Percentiles rank a stretch among this genome's conserved stretches.
Evolutionary conservation across 495 filamentous ascomycete species (phyloP).

Genomic region (Talaromyces liani): DNA sequence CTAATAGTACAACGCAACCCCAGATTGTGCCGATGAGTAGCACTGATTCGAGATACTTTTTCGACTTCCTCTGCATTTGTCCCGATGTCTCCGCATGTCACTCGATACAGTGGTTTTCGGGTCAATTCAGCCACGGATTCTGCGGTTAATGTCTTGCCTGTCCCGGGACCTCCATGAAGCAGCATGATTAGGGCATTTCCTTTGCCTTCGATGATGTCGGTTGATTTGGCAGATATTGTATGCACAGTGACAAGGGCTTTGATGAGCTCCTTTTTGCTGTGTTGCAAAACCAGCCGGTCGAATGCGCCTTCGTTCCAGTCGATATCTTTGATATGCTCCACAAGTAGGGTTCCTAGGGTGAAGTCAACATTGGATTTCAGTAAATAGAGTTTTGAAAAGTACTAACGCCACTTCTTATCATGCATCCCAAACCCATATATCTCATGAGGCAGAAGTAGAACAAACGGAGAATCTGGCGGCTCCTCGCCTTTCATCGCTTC

Average conservation of each 20-base stretch:
- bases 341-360: slow-evolving; percentile 19
- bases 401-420: slow-evolving; percentile 31
- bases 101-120: slow-evolving; percentile 42
- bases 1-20: neutral
- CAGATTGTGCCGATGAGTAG: slow-evolving; percentile 31
- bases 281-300: slow-evolving; percentile 45
- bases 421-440: slow-evolving; percentile 12
- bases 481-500: slow-evolving; percentile 2
- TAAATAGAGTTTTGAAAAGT: neutral
- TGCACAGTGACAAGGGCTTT: slow-evolving; percentile 41
- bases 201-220: slow-evolving; percentile 44
- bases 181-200: slow-evolving; percentile 55
- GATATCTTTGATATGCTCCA: slow-evolving; percentile 32
- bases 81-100: slow-evolving; percentile 50
- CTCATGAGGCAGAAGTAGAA: slow-evolving; percentile 9
- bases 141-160: slow-evolving; percentile 54
- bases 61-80: slow-evolving; percentile 37
- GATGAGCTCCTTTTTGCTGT: slow-evolving; percentile 45
- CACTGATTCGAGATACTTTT: slow-evolving; percentile 36
- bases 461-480: neutral
- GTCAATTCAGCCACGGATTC: slow-evolving; percentile 45
- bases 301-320: slow-evolving; percentile 48
- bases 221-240: slow-evolving; percentile 18
- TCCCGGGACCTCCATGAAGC: slow-evolving; percentile 50
- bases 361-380: neutral